Evolutionary conservation across 257 asterid genomes (phyloP).

Genomic region (Dorcoceras hygrometricum): DNA sequence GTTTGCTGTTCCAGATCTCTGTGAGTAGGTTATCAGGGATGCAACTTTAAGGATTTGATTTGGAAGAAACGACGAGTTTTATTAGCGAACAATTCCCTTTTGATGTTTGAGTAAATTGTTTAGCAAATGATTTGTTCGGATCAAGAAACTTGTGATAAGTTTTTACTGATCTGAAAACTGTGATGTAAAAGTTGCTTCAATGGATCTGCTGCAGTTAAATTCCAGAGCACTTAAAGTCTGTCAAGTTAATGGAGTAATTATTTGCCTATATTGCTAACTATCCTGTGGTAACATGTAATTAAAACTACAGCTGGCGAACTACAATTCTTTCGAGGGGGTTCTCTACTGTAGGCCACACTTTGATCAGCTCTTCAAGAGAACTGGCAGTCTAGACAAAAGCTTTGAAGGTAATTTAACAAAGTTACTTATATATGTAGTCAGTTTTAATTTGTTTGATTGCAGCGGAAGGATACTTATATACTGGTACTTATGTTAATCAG

Average conservation of each 20-base stretch:
- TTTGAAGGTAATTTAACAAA: slow-evolving; percentile 69
- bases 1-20: background rate
- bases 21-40: background rate
- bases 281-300: background rate
- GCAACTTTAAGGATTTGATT: background rate
- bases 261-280: background rate
- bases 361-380: slow-evolving; percentile 95
- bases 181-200: background rate
- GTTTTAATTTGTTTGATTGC: background rate
- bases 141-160: background rate
- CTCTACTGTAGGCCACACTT: slow-evolving; percentile 98
- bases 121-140: background rate
- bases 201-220: background rate
- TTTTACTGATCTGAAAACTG: background rate
- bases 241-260: background rate
- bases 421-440: background rate
- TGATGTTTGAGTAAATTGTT: background rate
- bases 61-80: background rate
- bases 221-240: background rate
- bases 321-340: slow-evolving; percentile 97
- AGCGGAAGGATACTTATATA: slow-evolving; percentile 4
- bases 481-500: slow-evolving; percentile 34
- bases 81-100: background rate
- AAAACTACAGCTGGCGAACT: slow-evolving; percentile 70
- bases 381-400: slow-evolving; percentile 95